Base-by-base conservation (phyloP, 2,329 filamentous ascomycete genomes). In the Fulvia fulva region DNA sequence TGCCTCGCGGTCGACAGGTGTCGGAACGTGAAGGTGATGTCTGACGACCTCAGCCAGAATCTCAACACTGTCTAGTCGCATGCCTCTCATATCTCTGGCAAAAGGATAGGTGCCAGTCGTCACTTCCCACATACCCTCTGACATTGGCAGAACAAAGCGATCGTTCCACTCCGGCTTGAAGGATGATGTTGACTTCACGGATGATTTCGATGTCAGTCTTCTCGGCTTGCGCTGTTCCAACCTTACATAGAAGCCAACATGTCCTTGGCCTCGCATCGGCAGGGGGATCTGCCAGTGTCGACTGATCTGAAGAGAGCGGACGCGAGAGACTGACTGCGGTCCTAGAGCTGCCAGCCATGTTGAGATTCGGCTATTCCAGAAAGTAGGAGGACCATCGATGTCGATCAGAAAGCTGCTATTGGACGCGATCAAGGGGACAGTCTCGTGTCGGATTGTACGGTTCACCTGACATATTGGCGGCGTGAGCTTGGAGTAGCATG, bases 241-340 rank as follows among this genome's bases (percentile, higher is more conserved):
- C 12, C 59, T 59, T 0, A 70, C 22, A 45, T 70, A 69, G 53
- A 70, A 70, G 5, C 67, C 68, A 0, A 68, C 66, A 45, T 68
- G 66, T 8, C 66, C 65, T 55, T 68, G 62, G 55, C 61, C 63
- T 19, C 64, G 60, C 43, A 62, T 60, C 1, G 66, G 67, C 25
- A 55, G 51, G 1, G 50, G 52, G 9, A 65, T 54, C 11, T 53
- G 49, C 68, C 68, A 70, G 49, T 69, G 66, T 3, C 63, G 61
- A 44, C 57, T 61, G 12, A 69, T 58, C 43, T 66, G 63, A 6
- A 70, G 28, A 23, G 56, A 63, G 6, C 55, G 53, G 21, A 69
- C 51, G 21, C 58, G 56, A 21, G 60, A 57, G 19, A 67, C 30
- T 16, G 54, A 32, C 3, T n/a, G 2, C 2, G 62, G 54, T 1